Conservation (phyloP, 2,329 filamentous ascomycete genomes). For the Cladophialophora exuberans region DNA sequence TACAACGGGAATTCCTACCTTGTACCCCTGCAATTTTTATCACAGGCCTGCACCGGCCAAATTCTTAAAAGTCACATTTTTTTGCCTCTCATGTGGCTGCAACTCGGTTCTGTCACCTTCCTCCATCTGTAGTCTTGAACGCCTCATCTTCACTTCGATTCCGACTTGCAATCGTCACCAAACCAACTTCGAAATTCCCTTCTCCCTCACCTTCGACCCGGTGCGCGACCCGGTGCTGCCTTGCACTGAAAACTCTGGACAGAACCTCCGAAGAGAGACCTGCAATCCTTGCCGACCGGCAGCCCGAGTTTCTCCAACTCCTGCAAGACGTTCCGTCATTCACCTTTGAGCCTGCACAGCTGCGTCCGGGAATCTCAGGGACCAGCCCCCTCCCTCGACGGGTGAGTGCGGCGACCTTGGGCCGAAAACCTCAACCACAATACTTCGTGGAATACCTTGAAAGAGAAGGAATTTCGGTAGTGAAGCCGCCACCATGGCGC, state of each 20-base stretch:
- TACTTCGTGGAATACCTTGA: constrained; percentile 10
- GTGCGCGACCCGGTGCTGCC: constrained; percentile 1
- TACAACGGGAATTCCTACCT: not conserved
- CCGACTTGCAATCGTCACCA: constrained; percentile 9
- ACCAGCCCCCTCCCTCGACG: constrained; percentile 20
- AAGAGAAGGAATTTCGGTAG: constrained; percentile 22
- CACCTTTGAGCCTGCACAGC: constrained; percentile 22
- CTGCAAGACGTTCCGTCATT: constrained; percentile 28
- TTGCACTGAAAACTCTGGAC: not conserved
- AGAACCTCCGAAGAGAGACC: constrained; percentile 18
- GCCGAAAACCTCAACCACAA: not conserved
- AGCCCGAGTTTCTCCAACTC: constrained; percentile 32
- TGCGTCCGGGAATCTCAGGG: constrained; percentile 27
- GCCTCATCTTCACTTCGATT: constrained; percentile 23
- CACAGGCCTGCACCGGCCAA: constrained; percentile 6
- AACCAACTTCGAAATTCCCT: not conserved
- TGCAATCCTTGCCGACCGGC: constrained; percentile 28
- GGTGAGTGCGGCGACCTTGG: constrained; percentile 21
- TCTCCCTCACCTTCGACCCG: constrained; percentile 8
- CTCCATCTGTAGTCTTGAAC: constrained; percentile 8
- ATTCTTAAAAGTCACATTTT: constrained; percentile 19
- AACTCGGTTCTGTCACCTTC: constrained; percentile 26
- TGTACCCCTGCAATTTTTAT: constrained; percentile 2
- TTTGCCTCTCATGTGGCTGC: constrained; percentile 18
- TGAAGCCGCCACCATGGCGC: constrained; percentile 31